Conservation (phyloP, 495 filamentous ascomycete genomes). For the Lophiotrema nucula region DNA sequence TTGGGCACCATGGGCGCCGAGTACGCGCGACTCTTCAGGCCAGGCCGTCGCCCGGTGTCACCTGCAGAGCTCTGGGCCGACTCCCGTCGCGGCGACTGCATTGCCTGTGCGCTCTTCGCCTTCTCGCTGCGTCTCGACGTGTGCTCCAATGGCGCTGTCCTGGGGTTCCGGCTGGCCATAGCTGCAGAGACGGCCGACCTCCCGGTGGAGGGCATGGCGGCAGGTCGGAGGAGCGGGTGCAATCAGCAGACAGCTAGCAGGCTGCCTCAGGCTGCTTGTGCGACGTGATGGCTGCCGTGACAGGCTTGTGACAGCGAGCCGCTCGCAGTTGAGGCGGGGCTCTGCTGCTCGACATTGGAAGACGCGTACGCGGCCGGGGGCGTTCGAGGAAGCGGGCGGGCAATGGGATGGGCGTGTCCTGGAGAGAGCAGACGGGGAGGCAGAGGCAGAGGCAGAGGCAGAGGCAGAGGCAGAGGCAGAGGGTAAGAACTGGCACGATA, state of each 20-base stretch:
- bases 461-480: too few relatives aligned
- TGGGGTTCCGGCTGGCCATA: background rate
- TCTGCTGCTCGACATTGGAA: constrained; percentile 32
- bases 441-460: too few relatives aligned
- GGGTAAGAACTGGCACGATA: too few relatives aligned
- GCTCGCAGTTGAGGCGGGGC: constrained; percentile 28
- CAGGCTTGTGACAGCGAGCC: constrained; percentile 29
- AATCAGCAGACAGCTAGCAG: constrained; percentile 5
- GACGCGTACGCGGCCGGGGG: background rate
- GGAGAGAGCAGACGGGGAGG: background rate
- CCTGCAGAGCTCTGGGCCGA: constrained; percentile 9
- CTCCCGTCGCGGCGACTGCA: constrained; percentile 23
- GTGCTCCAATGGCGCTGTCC: background rate
- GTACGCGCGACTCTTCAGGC: constrained; percentile 35
- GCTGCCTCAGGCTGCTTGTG: constrained; percentile 12
- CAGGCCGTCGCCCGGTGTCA: constrained; percentile 13
- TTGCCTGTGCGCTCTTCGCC: constrained; percentile 29
- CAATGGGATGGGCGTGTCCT: background rate
- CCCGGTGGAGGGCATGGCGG: constrained; percentile 15
- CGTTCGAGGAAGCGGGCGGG: background rate
- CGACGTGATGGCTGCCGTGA: constrained; percentile 19
- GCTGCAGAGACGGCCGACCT: background rate
- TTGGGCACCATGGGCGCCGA: constrained; percentile 35
- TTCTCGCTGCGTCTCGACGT: constrained; percentile 28
- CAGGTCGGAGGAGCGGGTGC: constrained; percentile 3